Evolutionary conservation across 441 rosid species (phyloP).

Genomic region (Gossypium trilobum): DNA sequence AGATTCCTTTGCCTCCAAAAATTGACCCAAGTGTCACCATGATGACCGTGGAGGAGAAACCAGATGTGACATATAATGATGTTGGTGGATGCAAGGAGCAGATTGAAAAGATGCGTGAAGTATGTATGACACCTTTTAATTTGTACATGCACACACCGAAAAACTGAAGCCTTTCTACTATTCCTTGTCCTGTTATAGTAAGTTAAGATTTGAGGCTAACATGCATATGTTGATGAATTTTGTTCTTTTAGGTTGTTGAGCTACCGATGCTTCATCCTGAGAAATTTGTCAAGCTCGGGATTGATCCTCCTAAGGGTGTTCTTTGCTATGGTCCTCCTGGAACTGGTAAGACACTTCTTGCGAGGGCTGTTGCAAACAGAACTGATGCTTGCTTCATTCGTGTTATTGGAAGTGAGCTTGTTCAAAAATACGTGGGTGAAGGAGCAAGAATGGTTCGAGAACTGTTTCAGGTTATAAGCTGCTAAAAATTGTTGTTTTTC

Average conservation of each 20-base stretch:
- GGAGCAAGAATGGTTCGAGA: slow-evolving; percentile 98
- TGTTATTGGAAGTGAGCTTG: slow-evolving; percentile 96
- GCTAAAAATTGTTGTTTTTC: background rate
- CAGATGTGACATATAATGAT: slow-evolving; percentile 94
- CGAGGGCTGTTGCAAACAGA: slow-evolving; percentile 96
- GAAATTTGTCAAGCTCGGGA: slow-evolving; percentile 59
- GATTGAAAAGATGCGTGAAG: slow-evolving; percentile 92
- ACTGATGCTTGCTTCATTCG: slow-evolving; percentile 97
- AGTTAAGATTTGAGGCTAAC: background rate
- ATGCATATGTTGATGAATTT: background rate
- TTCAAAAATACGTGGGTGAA: slow-evolving; percentile 95
- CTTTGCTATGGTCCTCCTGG: slow-evolving; percentile 98
- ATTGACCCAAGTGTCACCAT: slow-evolving; percentile 97
- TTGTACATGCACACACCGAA: background rate
- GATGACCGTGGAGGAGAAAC: slow-evolving; percentile 99
- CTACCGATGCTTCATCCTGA: slow-evolving; percentile 98
- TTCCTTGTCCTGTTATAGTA: background rate
- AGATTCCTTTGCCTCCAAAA: slow-evolving; percentile 93
- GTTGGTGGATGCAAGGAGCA: slow-evolving; percentile 98
- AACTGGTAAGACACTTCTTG: slow-evolving; percentile 87
- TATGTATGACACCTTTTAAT: slow-evolving; percentile 21
- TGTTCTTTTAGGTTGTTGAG: slow-evolving; percentile 64
- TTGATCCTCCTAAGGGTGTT: slow-evolving; percentile 98
- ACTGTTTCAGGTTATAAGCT: slow-evolving; percentile 63
- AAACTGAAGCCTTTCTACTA: background rate